Percentiles rank a stretch among this genome's conserved stretches.
Conservation (phyloP, 495 filamentous ascomycete species). For the Chaetomium tenue region DNA sequence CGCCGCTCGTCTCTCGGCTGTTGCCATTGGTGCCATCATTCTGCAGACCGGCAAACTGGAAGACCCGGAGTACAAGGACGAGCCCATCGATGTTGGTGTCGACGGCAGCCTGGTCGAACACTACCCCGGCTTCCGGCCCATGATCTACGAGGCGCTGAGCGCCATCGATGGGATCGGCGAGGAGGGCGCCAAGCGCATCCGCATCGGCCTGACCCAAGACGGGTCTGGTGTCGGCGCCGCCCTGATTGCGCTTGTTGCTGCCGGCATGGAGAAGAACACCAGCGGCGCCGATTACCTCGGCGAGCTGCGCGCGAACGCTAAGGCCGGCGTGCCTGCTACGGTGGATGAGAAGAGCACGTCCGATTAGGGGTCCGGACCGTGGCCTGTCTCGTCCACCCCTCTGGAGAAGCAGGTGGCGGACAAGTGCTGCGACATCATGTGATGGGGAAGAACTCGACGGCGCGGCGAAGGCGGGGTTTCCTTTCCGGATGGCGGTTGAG, state of each 20-base stretch:
- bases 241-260: conserved; percentile 76
- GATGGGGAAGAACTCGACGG: neutral
- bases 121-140: conserved; percentile 81
- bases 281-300: conserved; percentile 25
- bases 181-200: conserved; percentile 71
- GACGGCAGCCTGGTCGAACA: conserved; percentile 89
- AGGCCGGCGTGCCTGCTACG: conserved; percentile 28
- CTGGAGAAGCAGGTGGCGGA: neutral
- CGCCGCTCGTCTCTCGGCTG: conserved; percentile 81
- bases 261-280: conserved; percentile 47
- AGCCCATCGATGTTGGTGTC: conserved; percentile 82
- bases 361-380: conserved; percentile 24
- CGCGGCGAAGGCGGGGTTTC: neutral
- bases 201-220: conserved; percentile 93
- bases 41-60: conserved; percentile 68
- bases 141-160: conserved; percentile 69
- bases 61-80: conserved; percentile 44
- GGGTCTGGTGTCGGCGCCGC: conserved; percentile 90
- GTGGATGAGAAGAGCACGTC: conserved; percentile 31
- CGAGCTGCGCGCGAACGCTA: conserved; percentile 27
- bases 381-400: neutral
- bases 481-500: neutral
- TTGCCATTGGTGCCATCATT: conserved; percentile 80
- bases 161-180: conserved; percentile 68
- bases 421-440: conserved; percentile 26